phyloP scores from a whole-genome alignment of 176 grass and related monocot species.

The Raddia guianensis region DNA sequence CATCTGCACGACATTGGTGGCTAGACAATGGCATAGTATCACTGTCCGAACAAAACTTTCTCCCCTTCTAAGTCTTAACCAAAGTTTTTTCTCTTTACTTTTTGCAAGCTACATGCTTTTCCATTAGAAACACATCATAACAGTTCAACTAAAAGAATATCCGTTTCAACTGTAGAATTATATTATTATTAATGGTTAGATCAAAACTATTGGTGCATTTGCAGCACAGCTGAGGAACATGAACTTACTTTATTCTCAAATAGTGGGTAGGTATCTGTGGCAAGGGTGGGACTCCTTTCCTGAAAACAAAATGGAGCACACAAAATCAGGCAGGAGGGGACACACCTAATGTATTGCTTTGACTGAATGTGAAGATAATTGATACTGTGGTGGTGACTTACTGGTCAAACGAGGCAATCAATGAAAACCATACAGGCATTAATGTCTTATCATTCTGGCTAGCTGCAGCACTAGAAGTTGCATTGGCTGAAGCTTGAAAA shows the following conservation, averaged over 20 bases:
- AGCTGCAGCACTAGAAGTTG: constrained; percentile 33
- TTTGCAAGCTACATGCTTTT: constrained; percentile 20
- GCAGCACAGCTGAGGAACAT: constrained; percentile 36
- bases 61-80: constrained; percentile 4
- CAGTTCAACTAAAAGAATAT: constrained; percentile 29
- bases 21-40: constrained; percentile 19
- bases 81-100: background rate
- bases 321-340: constrained; percentile 40
- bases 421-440: constrained; percentile 66
- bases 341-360: constrained; percentile 20
- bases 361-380: constrained; percentile 26
- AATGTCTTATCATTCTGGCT: constrained; percentile 37
- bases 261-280: constrained; percentile 64
- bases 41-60: background rate
- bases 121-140: constrained; percentile 22
- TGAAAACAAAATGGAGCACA: constrained; percentile 52
- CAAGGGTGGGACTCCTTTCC: constrained; percentile 62
- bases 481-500: constrained; percentile 35
- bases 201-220: constrained; percentile 20
- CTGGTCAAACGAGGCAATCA: constrained; percentile 80
- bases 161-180: constrained; percentile 16
- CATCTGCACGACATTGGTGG: background rate
- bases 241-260: constrained; percentile 85
- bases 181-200: constrained; percentile 25
- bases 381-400: constrained; percentile 42